Evolutionary conservation across 495 filamentous ascomycete species (phyloP), one percentile per base, ranked within the genome.

Genomic region (Xylaria castorea): DNA sequence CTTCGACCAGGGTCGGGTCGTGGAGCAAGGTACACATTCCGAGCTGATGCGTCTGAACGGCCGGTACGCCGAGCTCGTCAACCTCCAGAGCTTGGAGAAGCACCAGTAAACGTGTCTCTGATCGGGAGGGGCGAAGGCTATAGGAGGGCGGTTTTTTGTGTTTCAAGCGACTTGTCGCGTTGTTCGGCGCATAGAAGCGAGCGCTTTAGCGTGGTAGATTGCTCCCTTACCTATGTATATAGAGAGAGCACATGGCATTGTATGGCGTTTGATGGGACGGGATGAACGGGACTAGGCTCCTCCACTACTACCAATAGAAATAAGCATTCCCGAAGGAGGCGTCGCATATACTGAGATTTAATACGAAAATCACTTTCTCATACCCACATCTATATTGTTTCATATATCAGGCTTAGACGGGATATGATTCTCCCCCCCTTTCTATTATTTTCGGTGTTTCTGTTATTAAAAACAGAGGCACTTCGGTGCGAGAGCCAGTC

Each of bases 11-110:
- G 93, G 93, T 42, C 85, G 83, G 68, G 87, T 96, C 57, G 88
- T 93, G 1, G 93, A 96, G 80, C 83, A 86, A 60, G 93, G 93
- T 38, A 92, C 87, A 6, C 93, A 96, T 80, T 76, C 82, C 14
- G 90, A 91, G 73, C 77, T 96, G 75, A 82, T 95, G 82, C 81
- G 80, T 22, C 87, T 86, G 74, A 87, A 87, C 76, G 92, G 92
- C 11, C 86, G 91, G 48, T 96, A 96, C 78, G 90, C 82, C 58
- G 93, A 95, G 79, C 81, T 95, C 75, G 93, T 94, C 36, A 91
- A 85, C 66, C 79, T 95, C 78, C 93, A 97, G 85, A 93, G 90
- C 81, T 78, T 97, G 73, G 92, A 89, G 75, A 93, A 91, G 81
- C 85, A 61, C 46, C 72, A 76, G 48, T 79, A 66, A 75, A 40